phyloP scores from a whole-genome alignment of 2,329 filamentous ascomycete genomes.

The Aspergillus novoparasiticus region DNA sequence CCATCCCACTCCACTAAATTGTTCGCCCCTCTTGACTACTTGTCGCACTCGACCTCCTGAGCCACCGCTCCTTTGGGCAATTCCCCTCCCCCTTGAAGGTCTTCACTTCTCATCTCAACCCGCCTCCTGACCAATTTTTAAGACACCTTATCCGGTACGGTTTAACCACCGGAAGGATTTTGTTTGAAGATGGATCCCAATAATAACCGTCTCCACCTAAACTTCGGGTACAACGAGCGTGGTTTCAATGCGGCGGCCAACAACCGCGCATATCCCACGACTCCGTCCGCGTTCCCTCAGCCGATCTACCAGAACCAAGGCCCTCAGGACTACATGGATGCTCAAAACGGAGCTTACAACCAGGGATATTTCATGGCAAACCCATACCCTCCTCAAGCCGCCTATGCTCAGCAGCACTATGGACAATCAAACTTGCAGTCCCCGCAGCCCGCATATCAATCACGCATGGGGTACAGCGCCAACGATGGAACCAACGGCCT shows the following conservation, averaged over 20 bases:
- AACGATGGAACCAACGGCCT: conserved; percentile 89
- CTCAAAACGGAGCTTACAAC: conserved; percentile 45
- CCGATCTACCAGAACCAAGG: conserved; percentile 70
- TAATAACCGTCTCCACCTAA: conserved; percentile 54
- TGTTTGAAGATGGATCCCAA: conserved; percentile 53
- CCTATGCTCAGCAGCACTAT: conserved; percentile 54
- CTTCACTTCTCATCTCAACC: conserved; percentile 12
- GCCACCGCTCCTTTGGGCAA: conserved; percentile 32
- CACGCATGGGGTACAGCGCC: conserved; percentile 54
- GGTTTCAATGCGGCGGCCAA: conserved; percentile 61
- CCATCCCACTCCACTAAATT: conserved; percentile 18
- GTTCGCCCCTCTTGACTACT: conserved; percentile 12
- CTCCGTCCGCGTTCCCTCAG: conserved; percentile 94
- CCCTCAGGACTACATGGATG: conserved; percentile 63
- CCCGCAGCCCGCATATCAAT: conserved; percentile 57
- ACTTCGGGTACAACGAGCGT: conserved; percentile 61
- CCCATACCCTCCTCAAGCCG: conserved; percentile 59
- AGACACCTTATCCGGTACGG: conserved; percentile 9
- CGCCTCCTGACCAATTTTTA: conserved; percentile 9
- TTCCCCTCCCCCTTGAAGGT: conserved; percentile 18
- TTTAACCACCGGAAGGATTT: conserved; percentile 51
- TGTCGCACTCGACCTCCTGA: conserved; percentile 23
- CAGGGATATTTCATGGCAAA: conserved; percentile 65
- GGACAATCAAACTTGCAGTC: conserved; percentile 57
- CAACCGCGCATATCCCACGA: conserved; percentile 78